Conservation (phyloP, 345 rosid genomes). For the Eucalyptus pauciflora region DNA sequence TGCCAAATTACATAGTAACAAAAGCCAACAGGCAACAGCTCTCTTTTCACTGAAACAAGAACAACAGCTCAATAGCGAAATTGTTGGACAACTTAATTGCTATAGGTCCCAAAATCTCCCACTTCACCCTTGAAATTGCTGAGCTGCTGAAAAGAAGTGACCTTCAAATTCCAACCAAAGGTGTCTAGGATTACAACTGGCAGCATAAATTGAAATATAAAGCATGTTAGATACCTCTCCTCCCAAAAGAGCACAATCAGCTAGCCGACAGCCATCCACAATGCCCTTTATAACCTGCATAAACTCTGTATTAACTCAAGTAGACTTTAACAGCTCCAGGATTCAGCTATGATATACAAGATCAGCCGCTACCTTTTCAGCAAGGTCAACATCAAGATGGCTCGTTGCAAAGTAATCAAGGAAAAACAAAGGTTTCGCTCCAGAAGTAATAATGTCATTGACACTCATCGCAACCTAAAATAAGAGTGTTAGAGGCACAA, state of each 20-base stretch:
- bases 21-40: neutral
- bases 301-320: neutral
- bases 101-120: neutral
- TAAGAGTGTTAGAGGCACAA: neutral
- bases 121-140: neutral
- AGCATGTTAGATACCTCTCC: conserved; percentile 59
- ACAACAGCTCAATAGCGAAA: neutral
- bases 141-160: neutral
- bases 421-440: conserved; percentile 89
- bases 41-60: neutral
- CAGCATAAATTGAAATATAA: neutral
- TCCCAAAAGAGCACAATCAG: conserved; percentile 76
- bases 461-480: conserved; percentile 94
- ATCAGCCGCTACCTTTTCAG: conserved; percentile 56
- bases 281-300: conserved; percentile 85
- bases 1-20: neutral
- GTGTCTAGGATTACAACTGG: neutral
- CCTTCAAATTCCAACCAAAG: neutral
- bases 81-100: neutral
- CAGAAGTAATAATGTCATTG: conserved; percentile 91
- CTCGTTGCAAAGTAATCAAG: conserved; percentile 96
- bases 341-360: neutral
- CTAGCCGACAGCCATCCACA: conserved; percentile 81
- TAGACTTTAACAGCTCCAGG: neutral
- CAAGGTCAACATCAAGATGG: conserved; percentile 89